Evolutionary conservation across 371 early-diverging fungal species (phyloP).

Genomic region (Amoeboaphelidium protococcarum): DNA sequence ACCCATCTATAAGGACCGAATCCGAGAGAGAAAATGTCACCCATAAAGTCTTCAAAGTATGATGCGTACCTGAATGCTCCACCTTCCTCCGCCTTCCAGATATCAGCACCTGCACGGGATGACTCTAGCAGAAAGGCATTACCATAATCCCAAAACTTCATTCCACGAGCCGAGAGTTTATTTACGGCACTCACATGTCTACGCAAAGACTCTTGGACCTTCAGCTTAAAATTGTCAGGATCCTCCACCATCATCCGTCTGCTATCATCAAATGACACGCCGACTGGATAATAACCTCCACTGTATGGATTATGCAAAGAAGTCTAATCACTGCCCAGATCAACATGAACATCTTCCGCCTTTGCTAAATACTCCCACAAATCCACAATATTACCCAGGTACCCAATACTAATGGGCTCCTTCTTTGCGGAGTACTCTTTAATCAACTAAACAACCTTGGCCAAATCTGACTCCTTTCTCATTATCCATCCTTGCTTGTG

Average conservation of each 20-base stretch:
- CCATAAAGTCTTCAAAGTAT: conserved; percentile 4
- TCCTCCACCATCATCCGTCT: conserved; percentile 1
- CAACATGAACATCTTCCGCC: not conserved
- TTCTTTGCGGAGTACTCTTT: conserved; percentile 1
- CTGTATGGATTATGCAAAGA: conserved; percentile 4
- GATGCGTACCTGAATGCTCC: conserved; percentile 2
- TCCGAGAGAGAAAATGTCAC: conserved; percentile 4
- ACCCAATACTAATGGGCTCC: conserved; percentile 1
- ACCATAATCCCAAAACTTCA: conserved; percentile 4
- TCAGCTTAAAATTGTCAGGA: conserved; percentile 2
- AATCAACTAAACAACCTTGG: not conserved
- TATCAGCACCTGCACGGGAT: conserved; percentile 2
- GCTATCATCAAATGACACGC: not conserved
- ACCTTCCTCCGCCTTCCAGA: not conserved
- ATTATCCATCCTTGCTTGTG: conserved; percentile 3
- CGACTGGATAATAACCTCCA: conserved; percentile 3
- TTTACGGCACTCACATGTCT: conserved; percentile 3
- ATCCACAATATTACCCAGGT: conserved; percentile 2
- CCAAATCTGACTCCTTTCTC: not conserved
- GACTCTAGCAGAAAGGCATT: conserved; percentile 4
- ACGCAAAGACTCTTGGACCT: conserved; percentile 1
- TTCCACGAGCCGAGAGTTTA: not conserved
- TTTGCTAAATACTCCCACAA: conserved; percentile 2
- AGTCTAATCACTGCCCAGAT: conserved; percentile 3
- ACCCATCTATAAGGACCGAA: conserved; percentile 5